Evolutionary conservation across 2,329 filamentous ascomycete species (phyloP).

Genomic region (Endothia cerciana): DNA sequence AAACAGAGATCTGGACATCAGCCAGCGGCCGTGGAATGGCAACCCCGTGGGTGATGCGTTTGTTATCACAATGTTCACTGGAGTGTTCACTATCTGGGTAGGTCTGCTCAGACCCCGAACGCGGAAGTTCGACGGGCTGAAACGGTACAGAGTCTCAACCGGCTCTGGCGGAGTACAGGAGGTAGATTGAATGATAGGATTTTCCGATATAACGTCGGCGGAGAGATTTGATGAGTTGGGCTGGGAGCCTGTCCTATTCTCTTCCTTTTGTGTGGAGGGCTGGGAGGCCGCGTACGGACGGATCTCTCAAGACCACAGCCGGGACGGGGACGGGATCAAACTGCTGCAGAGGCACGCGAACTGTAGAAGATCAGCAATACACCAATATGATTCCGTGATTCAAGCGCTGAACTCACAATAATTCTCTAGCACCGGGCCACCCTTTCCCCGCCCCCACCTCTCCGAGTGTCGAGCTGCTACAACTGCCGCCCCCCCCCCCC

Average conservation of each 20-base stretch:
- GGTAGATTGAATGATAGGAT: conserved; percentile 32
- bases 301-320: background rate
- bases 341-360: background rate
- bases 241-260: background rate
- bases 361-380: background rate
- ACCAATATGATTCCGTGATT: background rate
- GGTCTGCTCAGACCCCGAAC: conserved; percentile 21
- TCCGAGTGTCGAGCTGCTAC: conserved; percentile 19
- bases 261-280: background rate
- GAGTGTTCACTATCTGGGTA: conserved; percentile 36
- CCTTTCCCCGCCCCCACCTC: conserved; percentile 31
- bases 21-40: conserved; percentile 34
- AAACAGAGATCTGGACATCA: conserved; percentile 34
- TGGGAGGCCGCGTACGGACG: background rate
- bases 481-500: too few relatives aligned
- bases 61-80: conserved; percentile 36
- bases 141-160: conserved; percentile 27
- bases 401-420: background rate
- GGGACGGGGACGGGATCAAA: too few relatives aligned
- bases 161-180: conserved; percentile 35
- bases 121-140: background rate
- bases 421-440: background rate
- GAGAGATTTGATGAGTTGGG: conserved; percentile 31
- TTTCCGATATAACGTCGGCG: conserved; percentile 34
- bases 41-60: conserved; percentile 34